Conservation (phyloP, 441 rosid genomes). For the Dalechampia spathulata region DNA sequence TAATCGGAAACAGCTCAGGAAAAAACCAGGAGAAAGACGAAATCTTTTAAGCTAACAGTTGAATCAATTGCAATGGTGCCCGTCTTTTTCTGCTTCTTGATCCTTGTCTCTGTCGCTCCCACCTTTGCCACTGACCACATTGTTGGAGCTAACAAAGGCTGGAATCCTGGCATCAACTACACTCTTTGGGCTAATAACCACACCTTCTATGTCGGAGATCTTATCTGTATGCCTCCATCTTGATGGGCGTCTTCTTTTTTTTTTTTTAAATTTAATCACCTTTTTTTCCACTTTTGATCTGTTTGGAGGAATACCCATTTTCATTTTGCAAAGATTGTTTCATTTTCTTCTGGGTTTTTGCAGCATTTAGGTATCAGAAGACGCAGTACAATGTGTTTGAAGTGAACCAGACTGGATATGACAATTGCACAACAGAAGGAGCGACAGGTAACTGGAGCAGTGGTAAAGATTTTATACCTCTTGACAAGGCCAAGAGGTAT, state of each 20-base stretch:
- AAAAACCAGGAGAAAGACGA: not conserved
- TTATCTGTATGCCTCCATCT: constrained; percentile 43
- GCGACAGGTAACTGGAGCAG: constrained; percentile 62
- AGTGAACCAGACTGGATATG: constrained; percentile 75
- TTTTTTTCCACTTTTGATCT: not conserved
- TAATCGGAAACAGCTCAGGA: not conserved
- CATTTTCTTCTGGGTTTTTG: not conserved
- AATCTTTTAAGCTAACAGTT: not conserved
- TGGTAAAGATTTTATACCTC: constrained; percentile 63
- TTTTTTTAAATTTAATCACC: not conserved
- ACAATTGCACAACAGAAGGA: constrained; percentile 71
- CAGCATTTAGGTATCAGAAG: constrained; percentile 80
- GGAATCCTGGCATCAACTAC: constrained; percentile 75
- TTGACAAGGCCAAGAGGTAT: constrained; percentile 48
- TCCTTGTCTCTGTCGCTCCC: constrained; percentile 23
- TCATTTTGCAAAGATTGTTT: not conserved
- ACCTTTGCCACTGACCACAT: constrained; percentile 69
- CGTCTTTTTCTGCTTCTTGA: constrained; percentile 11
- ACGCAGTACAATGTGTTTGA: constrained; percentile 61
- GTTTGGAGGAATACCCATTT: constrained; percentile 6
- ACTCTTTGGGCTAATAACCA: constrained; percentile 67
- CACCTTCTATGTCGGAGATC: constrained; percentile 57
- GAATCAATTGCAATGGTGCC: constrained; percentile 13
- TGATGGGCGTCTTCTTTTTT: not conserved
- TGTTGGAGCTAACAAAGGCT: constrained; percentile 75